Evolutionary conservation across 805 yeast genomes (phyloP).

Genomic region (Wickerhamiella vanderwaltii): DNA sequence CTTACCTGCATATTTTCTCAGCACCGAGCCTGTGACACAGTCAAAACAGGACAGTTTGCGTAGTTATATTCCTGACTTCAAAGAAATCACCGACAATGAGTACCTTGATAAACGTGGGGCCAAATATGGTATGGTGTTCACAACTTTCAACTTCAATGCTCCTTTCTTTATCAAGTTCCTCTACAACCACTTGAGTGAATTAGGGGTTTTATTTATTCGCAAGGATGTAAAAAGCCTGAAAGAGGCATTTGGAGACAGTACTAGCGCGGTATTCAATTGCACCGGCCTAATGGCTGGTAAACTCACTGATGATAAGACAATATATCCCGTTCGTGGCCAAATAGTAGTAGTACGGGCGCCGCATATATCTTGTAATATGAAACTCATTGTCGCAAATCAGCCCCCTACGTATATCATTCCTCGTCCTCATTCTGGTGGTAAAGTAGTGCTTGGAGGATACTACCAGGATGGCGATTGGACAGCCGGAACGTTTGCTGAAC

Average conservation of each 20-base stretch:
- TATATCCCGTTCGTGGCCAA: constrained; percentile 72
- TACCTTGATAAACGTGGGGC: constrained; percentile 40
- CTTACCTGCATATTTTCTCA: constrained; percentile 45
- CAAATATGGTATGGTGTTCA: constrained; percentile 42
- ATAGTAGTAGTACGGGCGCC: constrained; percentile 64
- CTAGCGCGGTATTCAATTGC: constrained; percentile 55
- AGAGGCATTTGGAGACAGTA: constrained; percentile 34
- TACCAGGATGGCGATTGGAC: constrained; percentile 52
- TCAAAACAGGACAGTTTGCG: constrained; percentile 37
- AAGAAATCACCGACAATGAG: constrained; percentile 25
- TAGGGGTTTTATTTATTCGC: constrained; percentile 43
- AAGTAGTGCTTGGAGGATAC: constrained; percentile 65
- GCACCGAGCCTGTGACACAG: constrained; percentile 39
- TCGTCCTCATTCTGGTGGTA: constrained; percentile 53
- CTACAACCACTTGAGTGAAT: constrained; percentile 31
- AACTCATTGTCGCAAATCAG: constrained; percentile 10
- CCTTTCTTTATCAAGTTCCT: constrained; percentile 47
- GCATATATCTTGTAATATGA: constrained; percentile 44
- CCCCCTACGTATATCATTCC: constrained; percentile 59
- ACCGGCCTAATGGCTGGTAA: constrained; percentile 58
- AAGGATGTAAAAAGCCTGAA: constrained; percentile 40
- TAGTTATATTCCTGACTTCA: constrained; percentile 39
- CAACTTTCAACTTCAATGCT: constrained; percentile 61
- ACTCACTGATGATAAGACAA: constrained; percentile 50
- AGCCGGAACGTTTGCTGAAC: constrained; percentile 43